These are phyloP conservation scores for Metschnikowia arizonensis DNA, from an alignment of 805 yeast genomes.

Conservation along the genomic window DNA sequence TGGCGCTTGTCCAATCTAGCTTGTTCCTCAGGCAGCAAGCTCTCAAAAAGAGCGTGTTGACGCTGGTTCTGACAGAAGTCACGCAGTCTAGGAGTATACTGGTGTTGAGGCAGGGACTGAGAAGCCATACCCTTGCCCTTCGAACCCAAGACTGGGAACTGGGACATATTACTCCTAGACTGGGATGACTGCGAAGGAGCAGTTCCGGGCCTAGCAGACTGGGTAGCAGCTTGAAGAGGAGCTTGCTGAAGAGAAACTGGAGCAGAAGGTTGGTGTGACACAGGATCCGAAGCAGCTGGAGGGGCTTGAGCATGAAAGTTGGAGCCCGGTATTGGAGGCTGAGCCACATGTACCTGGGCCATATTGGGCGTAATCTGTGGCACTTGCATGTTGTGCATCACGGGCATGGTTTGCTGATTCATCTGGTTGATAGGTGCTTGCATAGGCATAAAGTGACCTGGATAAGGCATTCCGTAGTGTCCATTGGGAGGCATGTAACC, in stretches of 20 bases:
- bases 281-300: conserved; percentile 4
- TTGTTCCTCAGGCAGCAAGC: conserved; percentile 68
- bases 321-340: conserved; percentile 17
- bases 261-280: conserved; percentile 5
- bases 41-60: conserved; percentile 22
- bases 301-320: neutral
- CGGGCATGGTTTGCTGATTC: conserved; percentile 23
- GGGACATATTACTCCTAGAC: conserved; percentile 33
- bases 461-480: conserved; percentile 27
- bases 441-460: conserved; percentile 24
- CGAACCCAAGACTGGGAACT: conserved; percentile 54
- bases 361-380: conserved; percentile 12
- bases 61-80: conserved; percentile 21
- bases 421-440: conserved; percentile 13
- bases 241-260: conserved; percentile 1
- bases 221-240: conserved; percentile 12
- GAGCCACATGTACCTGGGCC: conserved; percentile 12
- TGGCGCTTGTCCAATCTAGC: conserved; percentile 63
- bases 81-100: neutral
- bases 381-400: conserved; percentile 19
- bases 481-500: conserved; percentile 34
- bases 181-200: neutral
- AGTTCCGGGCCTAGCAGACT: conserved; percentile 10
- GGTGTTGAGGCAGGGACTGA: conserved; percentile 7
- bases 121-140: conserved; percentile 24